These are phyloP conservation scores for Beta lomatogona DNA, from an alignment of 179 eudicot genomes.

Conservation along the genomic window DNA sequence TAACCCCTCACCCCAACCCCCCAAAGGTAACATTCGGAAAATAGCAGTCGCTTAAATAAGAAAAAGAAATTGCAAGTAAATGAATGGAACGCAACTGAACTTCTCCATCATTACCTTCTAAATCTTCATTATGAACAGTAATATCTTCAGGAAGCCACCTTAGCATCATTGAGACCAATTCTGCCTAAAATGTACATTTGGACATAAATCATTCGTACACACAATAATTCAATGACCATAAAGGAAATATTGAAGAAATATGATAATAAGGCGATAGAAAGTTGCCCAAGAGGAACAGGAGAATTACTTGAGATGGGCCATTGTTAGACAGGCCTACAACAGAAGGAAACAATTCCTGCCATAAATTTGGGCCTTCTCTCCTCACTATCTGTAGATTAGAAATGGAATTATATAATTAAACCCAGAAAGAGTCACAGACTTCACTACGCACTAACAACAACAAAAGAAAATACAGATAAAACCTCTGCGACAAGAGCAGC, in stretches of 20 bases:
- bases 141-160: slow-evolving; percentile 99
- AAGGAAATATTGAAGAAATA: slow-evolving; percentile 11
- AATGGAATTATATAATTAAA: background rate
- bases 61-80: background rate
- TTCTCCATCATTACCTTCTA: slow-evolving; percentile 64
- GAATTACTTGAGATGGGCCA: slow-evolving; percentile 85
- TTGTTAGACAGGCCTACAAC: slow-evolving; percentile 66
- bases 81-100: slow-evolving; percentile 1
- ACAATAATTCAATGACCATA: background rate
- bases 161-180: slow-evolving; percentile 90
- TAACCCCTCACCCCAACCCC: background rate
- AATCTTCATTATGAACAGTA: slow-evolving; percentile 96
- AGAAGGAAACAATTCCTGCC: slow-evolving; percentile 88
- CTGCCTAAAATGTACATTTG: slow-evolving; percentile 60
- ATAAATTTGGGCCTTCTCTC: slow-evolving; percentile 80
- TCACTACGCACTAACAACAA: slow-evolving; percentile 8
- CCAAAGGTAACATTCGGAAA: background rate
- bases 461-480: background rate
- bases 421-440: slow-evolving; percentile 13
- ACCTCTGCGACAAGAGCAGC: slow-evolving; percentile 99
- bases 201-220: background rate
- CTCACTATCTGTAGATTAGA: slow-evolving; percentile 67
- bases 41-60: background rate
- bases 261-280: slow-evolving; percentile 2
- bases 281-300: slow-evolving; percentile 14